Conservation (phyloP, 148 eudicot species). For the Camellia lanceoleosa region DNA sequence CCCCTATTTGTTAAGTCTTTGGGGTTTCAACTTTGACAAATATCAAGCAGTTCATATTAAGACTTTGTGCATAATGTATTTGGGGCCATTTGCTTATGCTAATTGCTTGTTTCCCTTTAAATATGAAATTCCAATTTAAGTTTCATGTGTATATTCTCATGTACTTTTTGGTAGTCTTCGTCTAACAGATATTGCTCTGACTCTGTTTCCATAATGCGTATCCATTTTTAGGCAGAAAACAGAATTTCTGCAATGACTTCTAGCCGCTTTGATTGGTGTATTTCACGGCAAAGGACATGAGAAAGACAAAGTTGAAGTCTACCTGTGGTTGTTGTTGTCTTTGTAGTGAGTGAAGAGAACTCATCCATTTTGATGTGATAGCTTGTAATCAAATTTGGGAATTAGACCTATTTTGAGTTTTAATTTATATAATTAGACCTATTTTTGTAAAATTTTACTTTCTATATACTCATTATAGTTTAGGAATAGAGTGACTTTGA, state of each 20-base stretch:
- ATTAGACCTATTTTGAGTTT: no score
- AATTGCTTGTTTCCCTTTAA: no score
- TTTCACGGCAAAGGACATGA: slow-evolving; percentile 97
- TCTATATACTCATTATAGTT: no score
- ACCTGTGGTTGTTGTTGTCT: no score
- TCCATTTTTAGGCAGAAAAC: slow-evolving; percentile 61
- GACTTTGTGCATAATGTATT: not conserved
- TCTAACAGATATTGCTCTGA: not conserved
- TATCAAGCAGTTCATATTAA: not conserved
- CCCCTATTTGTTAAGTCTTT: not conserved
- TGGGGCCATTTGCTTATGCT: not conserved
- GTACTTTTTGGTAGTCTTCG: not conserved
- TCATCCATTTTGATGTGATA: no score
- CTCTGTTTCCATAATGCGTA: slow-evolving; percentile 5
- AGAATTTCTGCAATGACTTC: slow-evolving; percentile 88
- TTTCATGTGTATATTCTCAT: not conserved
- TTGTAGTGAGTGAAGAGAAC: no score
- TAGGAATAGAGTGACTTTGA: no score
- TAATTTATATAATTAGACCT: no score
- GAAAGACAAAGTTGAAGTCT: slow-evolving; percentile 9
- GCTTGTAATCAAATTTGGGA: no score
- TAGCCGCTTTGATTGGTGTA: slow-evolving; percentile 98
- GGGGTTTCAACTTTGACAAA: not conserved
- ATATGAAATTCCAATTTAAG: not conserved
- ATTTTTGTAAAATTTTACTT: no score